Percentiles rank a stretch among this genome's conserved stretches.
phyloP scores from a whole-genome alignment of 345 rosid genomes.

The Acer negundo region DNA sequence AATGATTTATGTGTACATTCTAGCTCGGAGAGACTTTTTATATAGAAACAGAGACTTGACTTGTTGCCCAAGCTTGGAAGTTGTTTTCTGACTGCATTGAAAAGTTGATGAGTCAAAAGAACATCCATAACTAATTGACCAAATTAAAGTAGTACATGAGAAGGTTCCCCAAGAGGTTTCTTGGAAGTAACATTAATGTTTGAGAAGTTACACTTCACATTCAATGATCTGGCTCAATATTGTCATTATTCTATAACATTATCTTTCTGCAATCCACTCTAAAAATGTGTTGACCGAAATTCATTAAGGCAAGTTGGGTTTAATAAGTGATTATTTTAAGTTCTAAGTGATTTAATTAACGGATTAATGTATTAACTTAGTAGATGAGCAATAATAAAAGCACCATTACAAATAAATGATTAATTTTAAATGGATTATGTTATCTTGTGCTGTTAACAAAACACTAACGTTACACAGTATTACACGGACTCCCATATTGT shows the following conservation, averaged over 20 bases:
- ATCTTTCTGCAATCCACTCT: background rate
- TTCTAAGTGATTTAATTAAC: too few relatives aligned
- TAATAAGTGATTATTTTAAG: background rate
- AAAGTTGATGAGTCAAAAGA: background rate
- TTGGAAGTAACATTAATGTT: background rate
- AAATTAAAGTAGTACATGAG: background rate
- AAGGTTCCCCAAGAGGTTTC: background rate
- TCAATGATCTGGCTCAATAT: background rate
- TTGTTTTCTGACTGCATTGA: background rate
- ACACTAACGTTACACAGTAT: too few relatives aligned
- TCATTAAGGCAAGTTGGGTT: background rate
- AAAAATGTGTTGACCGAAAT: background rate
- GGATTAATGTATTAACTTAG: background rate
- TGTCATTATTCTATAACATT: background rate
- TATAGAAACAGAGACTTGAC: background rate
- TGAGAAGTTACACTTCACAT: background rate
- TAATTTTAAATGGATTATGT: too few relatives aligned
- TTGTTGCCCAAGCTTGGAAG: constrained; percentile 3
- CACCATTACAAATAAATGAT: too few relatives aligned
- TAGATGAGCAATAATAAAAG: background rate
- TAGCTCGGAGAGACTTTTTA: background rate
- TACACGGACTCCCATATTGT: too few relatives aligned
- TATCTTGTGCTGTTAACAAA: too few relatives aligned
- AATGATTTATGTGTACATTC: background rate
- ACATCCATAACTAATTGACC: background rate